phyloP scores from a whole-genome alignment of 257 asterid genomes.

The Nicotiana paniculata region DNA sequence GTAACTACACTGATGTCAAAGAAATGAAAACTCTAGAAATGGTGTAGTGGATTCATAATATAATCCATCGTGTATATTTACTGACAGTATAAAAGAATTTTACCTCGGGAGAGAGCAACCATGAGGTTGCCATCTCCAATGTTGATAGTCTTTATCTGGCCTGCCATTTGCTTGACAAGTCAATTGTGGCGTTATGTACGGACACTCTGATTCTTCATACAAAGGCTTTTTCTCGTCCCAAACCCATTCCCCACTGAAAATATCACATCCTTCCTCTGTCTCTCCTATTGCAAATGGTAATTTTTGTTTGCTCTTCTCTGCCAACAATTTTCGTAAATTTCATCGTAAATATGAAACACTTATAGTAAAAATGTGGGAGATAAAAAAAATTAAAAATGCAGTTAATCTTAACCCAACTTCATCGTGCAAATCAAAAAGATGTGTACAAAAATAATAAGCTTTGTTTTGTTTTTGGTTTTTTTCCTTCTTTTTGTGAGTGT shows the following conservation, averaged over 20 bases:
- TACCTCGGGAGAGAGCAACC: constrained; percentile 78
- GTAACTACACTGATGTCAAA: neutral
- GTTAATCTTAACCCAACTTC: no score
- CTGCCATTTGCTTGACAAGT: constrained; percentile 88
- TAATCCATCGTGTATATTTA: no score
- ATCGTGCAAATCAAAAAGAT: no score
- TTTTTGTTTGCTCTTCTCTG: constrained; percentile 19
- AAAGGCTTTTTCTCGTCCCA: constrained; percentile 62
- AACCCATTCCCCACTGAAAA: constrained; percentile 65
- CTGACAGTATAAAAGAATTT: neutral
- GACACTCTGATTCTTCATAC: constrained; percentile 82
- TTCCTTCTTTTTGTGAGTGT: no score
- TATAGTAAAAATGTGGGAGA: no score
- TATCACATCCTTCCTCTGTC: constrained; percentile 26
- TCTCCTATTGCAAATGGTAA: constrained; percentile 32
- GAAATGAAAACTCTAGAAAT: neutral
- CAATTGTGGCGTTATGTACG: constrained; percentile 85
- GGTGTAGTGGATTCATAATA: constrained; percentile 34
- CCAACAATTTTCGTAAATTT: no score
- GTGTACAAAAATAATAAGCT: no score
- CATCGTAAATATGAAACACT: no score
- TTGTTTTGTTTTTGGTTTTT: no score
- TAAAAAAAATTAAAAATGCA: no score
- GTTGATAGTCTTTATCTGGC: constrained; percentile 70
- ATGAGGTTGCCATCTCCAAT: constrained; percentile 95